These are phyloP conservation scores for Elaeis guineensis DNA, from an alignment of 176 grass and related monocot genomes.

Conservation along the genomic window DNA sequence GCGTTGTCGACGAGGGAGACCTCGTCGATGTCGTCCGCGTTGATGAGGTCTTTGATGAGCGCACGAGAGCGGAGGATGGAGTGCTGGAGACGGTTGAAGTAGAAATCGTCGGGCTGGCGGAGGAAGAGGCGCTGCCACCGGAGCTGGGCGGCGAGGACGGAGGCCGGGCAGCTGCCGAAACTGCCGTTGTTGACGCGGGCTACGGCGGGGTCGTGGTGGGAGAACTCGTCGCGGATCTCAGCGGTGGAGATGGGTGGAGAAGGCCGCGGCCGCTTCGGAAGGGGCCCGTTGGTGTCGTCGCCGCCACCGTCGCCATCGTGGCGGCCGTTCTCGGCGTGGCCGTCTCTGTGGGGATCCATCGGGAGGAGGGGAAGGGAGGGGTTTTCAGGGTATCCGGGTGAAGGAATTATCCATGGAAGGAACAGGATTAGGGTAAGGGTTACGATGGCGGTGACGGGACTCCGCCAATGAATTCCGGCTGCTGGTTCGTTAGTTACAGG, in stretches of 20 bases:
- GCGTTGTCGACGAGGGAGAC: slow-evolving; percentile 95
- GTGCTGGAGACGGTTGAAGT: slow-evolving; percentile 62
- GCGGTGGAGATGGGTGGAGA: slow-evolving; percentile 20
- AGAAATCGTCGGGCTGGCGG: slow-evolving; percentile 76
- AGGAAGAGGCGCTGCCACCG: slow-evolving; percentile 64
- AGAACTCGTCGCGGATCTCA: slow-evolving; percentile 64
- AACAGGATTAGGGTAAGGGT: no score
- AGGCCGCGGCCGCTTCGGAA: slow-evolving; percentile 26
- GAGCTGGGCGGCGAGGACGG: slow-evolving; percentile 55
- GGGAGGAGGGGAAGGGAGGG: not conserved
- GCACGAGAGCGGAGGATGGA: slow-evolving; percentile 46
- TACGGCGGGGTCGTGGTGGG: slow-evolving; percentile 54
- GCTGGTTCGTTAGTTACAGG: no score
- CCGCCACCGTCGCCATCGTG: not conserved
- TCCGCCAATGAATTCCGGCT: no score
- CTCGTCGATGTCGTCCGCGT: slow-evolving; percentile 48
- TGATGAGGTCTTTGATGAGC: slow-evolving; percentile 31
- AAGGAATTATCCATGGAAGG: no score
- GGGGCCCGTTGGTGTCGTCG: slow-evolving; percentile 4
- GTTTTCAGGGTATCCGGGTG: no score
- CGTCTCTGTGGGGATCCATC: slow-evolving; percentile 7
- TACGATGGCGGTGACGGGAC: no score
- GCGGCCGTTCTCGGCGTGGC: slow-evolving; percentile 33
- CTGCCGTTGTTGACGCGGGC: slow-evolving; percentile 94
- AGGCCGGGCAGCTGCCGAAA: slow-evolving; percentile 77